Evolutionary conservation across 208 protist species (phyloP), one percentile per base, ranked within the genome.

Genomic region (Leishmania braziliensis): DNA sequence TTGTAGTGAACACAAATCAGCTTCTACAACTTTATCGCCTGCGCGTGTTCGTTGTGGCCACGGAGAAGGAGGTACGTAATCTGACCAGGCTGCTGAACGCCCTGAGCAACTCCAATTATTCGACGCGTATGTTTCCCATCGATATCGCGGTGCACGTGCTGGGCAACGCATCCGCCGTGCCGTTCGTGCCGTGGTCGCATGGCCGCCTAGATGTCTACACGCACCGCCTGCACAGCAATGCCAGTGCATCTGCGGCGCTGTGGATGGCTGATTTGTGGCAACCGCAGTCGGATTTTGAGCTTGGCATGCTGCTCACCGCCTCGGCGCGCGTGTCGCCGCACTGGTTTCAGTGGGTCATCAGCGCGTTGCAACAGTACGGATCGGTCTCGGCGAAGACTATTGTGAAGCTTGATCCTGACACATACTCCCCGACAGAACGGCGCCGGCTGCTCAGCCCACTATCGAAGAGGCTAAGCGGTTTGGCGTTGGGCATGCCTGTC

Each of bases 251-350:
- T 54, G 54, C 62, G 36, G 50, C 54, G 58, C 69, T 26, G 18
- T 5, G 76, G 18, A 79, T 91, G 74, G 79, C 89, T 39, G 84
- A 93, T 65, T 62, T 84, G 16, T 97, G 94, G 93, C 69, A 90
- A 23, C 92, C 94, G 23, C 72, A 77, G 26, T 88, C 81, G 6
- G 75, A 91, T 29, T 86, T 84, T 43, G 90, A 96, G 85, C 50
- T 95, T 14, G 89, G 75, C 26, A 62, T 90, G 46, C 90, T 93
- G 69, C 77, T 97, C n/a, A 89, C 93, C 23, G 84, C 90, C 9
- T 80, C 87, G 53, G 77, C 81, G 0, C 74, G 51, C 16, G 77
- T 95, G 36, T 91, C 90, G 1, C 80, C 72, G 43, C 63, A 87
- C 39, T 97, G 92, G 93, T 91, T 90, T 68, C 73, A 72, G 29